These are phyloP conservation scores for Chiua virens DNA, from an alignment of 768 basidiomycete genomes.

Conservation along the genomic window DNA sequence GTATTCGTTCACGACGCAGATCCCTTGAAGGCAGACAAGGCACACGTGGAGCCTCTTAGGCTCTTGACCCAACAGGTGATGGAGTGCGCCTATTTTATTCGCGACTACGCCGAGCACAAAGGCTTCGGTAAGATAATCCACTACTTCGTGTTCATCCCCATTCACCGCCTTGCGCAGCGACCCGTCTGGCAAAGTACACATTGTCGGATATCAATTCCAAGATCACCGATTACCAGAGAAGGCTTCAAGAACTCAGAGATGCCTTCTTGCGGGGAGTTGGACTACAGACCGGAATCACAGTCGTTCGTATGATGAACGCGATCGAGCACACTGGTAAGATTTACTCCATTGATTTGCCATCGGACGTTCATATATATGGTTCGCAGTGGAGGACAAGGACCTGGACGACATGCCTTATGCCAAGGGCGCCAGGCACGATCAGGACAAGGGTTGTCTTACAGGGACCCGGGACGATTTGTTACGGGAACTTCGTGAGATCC, in stretches of 20 bases:
- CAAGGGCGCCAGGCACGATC: slow-evolving; percentile 1
- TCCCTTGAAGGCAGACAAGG: no score
- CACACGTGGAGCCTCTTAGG: no score
- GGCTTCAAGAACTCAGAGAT: not conserved
- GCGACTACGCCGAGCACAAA: no score
- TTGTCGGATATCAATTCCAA: not conserved
- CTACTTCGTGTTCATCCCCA: no score
- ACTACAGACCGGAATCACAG: not conserved
- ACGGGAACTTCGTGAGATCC: not conserved
- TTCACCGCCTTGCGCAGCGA: not conserved
- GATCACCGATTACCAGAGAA: not conserved
- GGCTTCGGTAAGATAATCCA: no score
- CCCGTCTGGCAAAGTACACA: not conserved
- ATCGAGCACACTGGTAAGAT: not conserved
- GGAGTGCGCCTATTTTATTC: no score
- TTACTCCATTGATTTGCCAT: not conserved
- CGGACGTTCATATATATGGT: not conserved
- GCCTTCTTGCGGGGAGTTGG: not conserved
- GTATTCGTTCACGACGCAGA: no score
- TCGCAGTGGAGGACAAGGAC: not conserved
- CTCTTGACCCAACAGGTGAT: not conserved
- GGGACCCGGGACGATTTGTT: not conserved
- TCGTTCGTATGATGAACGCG: no score
- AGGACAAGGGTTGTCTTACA: not conserved
- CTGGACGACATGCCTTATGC: slow-evolving; percentile 4